A percentile compares a stretch with the other conserved stretches of the same genome.
These are phyloP conservation scores for Penicillium daleae DNA, from an alignment of 495 filamentous ascomycete genomes.

Conservation along the genomic window DNA sequence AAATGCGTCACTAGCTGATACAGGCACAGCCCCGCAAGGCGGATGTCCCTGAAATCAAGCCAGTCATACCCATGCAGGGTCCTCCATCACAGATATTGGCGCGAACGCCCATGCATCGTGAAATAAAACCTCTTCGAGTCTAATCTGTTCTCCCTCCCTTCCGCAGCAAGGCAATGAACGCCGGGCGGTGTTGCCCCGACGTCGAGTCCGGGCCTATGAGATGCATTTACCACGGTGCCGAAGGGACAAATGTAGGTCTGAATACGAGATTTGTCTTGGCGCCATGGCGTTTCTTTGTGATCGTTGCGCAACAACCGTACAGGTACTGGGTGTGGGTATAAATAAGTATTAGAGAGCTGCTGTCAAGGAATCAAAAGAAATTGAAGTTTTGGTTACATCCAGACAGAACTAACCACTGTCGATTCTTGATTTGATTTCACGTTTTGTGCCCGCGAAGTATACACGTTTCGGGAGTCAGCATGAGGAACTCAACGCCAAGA, in stretches of 20 bases:
- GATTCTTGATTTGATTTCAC: background rate
- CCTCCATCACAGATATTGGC: background rate
- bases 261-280: conserved; percentile 9
- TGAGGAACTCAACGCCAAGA: background rate
- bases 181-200: background rate
- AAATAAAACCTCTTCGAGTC: background rate
- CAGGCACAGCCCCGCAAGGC: too few species aligned
- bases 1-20: background rate
- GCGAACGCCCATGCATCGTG: background rate
- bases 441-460: background rate
- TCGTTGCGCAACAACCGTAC: background rate
- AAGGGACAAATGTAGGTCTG: background rate
- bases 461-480: background rate
- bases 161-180: conserved; percentile 1
- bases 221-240: background rate
- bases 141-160: background rate
- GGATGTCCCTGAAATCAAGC: background rate
- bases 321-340: background rate
- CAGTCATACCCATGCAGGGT: background rate
- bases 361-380: background rate
- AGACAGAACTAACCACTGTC: background rate
- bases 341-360: background rate
- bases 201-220: background rate
- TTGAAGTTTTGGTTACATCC: background rate
- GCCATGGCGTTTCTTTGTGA: background rate